Conservation (phyloP, 1,284 basidiomycete species). For the Ustilago loliicola region DNA sequence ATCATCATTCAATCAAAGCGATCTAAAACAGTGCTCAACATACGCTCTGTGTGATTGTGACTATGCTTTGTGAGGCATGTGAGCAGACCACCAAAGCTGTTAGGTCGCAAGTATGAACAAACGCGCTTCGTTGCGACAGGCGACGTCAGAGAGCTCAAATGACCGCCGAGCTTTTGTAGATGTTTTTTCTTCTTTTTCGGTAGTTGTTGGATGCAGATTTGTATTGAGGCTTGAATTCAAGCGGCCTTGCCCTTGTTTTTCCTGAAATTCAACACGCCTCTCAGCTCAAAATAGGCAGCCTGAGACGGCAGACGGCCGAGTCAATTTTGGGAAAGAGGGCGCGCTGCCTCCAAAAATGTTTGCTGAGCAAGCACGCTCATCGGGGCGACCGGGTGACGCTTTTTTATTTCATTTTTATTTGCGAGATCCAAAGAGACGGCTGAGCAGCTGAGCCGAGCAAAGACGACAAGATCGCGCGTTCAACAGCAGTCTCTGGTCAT, state of each 20-base stretch:
- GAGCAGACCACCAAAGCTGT: background rate
- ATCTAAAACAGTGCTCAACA: background rate
- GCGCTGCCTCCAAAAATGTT: conserved; percentile 16
- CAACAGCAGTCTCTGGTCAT: conserved; percentile 2
- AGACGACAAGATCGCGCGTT: conserved; percentile 5
- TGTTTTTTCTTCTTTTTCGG: no score
- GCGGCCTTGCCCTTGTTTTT: background rate
- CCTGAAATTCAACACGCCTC: background rate
- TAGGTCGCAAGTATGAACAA: background rate
- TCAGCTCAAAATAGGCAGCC: no score
- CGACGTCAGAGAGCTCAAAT: conserved; percentile 11
- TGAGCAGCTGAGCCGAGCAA: conserved; percentile 2
- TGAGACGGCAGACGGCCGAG: conserved; percentile 25
- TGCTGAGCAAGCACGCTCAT: conserved; percentile 30
- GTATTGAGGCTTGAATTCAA: background rate
- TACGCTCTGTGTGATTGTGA: background rate
- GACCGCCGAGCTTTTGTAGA: conserved; percentile 15
- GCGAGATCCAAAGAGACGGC: background rate
- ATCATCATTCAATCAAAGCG: background rate
- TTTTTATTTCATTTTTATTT: background rate
- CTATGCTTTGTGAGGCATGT: background rate
- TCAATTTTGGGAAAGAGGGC: background rate
- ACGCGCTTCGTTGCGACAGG: background rate
- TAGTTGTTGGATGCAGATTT: background rate
- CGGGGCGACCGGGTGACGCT: conserved; percentile 22